These are phyloP conservation scores for Mantamonas sphyraenae DNA, from an alignment of 78 protist genomes.

Conservation along the genomic window DNA sequence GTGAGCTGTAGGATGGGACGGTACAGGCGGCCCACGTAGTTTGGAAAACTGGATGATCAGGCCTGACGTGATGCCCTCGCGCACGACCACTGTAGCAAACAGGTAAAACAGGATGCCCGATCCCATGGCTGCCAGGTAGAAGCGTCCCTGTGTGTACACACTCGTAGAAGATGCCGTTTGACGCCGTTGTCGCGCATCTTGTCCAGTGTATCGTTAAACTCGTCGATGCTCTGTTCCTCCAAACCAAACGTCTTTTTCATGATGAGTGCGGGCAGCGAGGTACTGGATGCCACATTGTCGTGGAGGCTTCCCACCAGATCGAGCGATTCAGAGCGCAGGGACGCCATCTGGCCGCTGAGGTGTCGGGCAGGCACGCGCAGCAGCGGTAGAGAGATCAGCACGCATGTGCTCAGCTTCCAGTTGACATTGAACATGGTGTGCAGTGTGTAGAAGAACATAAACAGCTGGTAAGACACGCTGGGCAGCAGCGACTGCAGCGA, in stretches of 20 bases:
- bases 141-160: not conserved
- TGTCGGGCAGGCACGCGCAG: not conserved
- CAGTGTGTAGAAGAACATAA: not conserved
- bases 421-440: not conserved
- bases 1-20: not conserved
- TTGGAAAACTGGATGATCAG: not conserved
- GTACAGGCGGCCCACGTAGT: not conserved
- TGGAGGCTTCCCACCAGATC: not conserved
- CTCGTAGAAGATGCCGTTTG: not conserved
- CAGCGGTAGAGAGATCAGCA: not conserved
- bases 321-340: not conserved
- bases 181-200: not conserved
- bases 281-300: not conserved
- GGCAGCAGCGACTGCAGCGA: not conserved
- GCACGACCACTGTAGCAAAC: not conserved
- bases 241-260: not conserved
- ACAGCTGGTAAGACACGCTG: not conserved
- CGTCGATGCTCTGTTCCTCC: not conserved
- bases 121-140: not conserved
- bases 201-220: not conserved
- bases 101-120: not conserved
- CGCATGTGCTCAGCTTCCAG: not conserved
- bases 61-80: not conserved
- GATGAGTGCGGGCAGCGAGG: not conserved
- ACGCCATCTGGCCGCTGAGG: not conserved